Conservation (phyloP, 1,284 basidiomycete genomes). For the Anthracocystis panici-leucophaei region DNA sequence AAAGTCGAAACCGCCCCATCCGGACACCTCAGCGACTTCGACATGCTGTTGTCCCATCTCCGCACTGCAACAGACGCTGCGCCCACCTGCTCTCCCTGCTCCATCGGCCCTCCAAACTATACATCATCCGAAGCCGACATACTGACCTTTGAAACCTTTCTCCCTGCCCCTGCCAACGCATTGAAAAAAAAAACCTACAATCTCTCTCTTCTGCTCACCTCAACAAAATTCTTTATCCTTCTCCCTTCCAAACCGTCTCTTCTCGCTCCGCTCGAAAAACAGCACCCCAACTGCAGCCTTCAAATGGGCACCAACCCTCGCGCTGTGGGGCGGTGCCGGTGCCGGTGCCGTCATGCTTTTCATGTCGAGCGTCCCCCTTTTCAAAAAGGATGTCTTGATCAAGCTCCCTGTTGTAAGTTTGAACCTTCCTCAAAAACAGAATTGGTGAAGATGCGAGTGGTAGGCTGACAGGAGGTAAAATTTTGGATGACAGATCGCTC, state of each 20-base stretch:
- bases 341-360: slow-evolving; percentile 62
- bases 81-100: not conserved
- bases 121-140: not conserved
- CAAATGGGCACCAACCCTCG: slow-evolving; percentile 62
- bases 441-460: too few species aligned
- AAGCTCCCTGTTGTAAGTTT: slow-evolving; percentile 58
- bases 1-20: too few species aligned
- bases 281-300: slow-evolving; percentile 35
- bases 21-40: too few species aligned
- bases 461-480: not conserved
- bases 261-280: not conserved
- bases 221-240: too few species aligned
- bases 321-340: slow-evolving; percentile 62
- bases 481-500: slow-evolving; percentile 28
- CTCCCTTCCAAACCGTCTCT: not conserved
- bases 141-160: not conserved
- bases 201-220: not conserved
- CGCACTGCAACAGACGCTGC: not conserved
- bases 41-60: not conserved
- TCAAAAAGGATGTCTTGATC: slow-evolving; percentile 62
- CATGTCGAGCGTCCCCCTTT: slow-evolving; percentile 60
- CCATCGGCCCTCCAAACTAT: not conserved
- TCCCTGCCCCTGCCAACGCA: not conserved
- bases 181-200: too few species aligned
- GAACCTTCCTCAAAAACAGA: too few species aligned